Base-by-base conservation (phyloP, 352 stramenopile genomes). In the Blastocystis sp. region DNA sequence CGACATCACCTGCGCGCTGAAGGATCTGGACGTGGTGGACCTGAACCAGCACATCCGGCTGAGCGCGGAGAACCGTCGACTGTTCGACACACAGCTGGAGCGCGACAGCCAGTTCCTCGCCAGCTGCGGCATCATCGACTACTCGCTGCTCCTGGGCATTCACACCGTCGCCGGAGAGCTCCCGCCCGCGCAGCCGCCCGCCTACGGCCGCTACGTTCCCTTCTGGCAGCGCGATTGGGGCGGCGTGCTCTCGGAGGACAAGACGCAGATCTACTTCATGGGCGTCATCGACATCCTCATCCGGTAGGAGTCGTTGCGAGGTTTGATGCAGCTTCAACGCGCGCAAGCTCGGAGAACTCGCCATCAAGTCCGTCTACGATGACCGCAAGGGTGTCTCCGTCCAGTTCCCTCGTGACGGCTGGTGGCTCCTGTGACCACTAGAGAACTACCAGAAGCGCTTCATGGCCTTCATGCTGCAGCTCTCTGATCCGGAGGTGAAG, bases 81-180 rank as follows among this genome's bases (percentile, higher is more conserved):
- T 92, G 56, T 93, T 96, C 69, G 88, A 95, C 3, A 88, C 92
- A 57, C 92, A 95, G 84, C 87, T 96, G 8, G 38, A 81, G 24
- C 86, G 87, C 32, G 93, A 97, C 81, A 91, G 94, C 8, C 89
- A 94, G 67, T 97, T 96, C 69, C 90, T 97, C 18, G 91, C 93
- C 86, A 85, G 89, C 38, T 94, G 96, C 91, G 94, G 96, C 84
- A 96, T 97, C 86, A 97, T 97, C 92, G 93, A 97, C 88, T 97
- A 97, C 86, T 94, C 91, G 69, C 84, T 97, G 34, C 90, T 97
- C 8, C 91, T 96, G 36, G 93, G 93, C 59, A 90, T 97, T n/a
- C 92, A 96, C 87, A 91, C 96, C 87, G 89, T 90, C 16, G 40
- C 86, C 9, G 77, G 63, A n/a, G 32, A 24, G 2, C 63, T 84